Evolutionary conservation across 495 filamentous ascomycete species (phyloP).

Genomic region (Amphirosellinia nigrospora): DNA sequence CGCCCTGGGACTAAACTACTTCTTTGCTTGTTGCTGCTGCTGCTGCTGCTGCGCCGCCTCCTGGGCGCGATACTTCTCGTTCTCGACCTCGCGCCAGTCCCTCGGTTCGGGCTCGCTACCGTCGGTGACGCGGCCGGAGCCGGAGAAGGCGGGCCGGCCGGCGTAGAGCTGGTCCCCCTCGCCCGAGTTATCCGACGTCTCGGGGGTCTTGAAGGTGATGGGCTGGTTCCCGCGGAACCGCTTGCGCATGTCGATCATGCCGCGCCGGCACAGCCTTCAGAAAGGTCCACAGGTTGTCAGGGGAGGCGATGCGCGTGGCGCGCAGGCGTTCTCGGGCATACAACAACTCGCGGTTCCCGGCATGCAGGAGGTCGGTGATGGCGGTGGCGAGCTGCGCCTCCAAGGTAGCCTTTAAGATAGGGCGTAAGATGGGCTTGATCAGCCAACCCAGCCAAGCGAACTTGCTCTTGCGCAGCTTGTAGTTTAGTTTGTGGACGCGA

Average conservation of each 20-base stretch:
- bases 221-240: constrained; percentile 96
- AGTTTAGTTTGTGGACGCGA: constrained; percentile 84
- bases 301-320: constrained; percentile 81
- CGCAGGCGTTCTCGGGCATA: constrained; percentile 86
- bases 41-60: constrained; percentile 35
- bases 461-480: constrained; percentile 73
- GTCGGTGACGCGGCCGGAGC: constrained; percentile 54
- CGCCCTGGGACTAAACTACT: neutral
- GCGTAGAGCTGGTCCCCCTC: constrained; percentile 77
- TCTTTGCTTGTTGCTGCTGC: constrained; percentile 10
- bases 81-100: constrained; percentile 64
- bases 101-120: constrained; percentile 56
- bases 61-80: constrained; percentile 56
- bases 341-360: constrained; percentile 81
- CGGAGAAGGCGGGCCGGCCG: constrained; percentile 73
- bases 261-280: constrained; percentile 89
- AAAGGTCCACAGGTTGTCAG: constrained; percentile 79
- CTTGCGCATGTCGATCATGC: constrained; percentile 98
- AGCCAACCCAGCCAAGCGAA: constrained; percentile 81
- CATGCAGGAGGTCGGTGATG: constrained; percentile 71
- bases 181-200: constrained; percentile 62
- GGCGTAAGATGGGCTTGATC: constrained; percentile 82
- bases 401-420: constrained; percentile 76
- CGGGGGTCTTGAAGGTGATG: constrained; percentile 64
- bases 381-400: constrained; percentile 77